Percentiles rank a stretch among this genome's conserved stretches.
These are phyloP conservation scores for Malassezia japonica DNA, from an alignment of 1,284 basidiomycete species.

Conservation along the genomic window DNA sequence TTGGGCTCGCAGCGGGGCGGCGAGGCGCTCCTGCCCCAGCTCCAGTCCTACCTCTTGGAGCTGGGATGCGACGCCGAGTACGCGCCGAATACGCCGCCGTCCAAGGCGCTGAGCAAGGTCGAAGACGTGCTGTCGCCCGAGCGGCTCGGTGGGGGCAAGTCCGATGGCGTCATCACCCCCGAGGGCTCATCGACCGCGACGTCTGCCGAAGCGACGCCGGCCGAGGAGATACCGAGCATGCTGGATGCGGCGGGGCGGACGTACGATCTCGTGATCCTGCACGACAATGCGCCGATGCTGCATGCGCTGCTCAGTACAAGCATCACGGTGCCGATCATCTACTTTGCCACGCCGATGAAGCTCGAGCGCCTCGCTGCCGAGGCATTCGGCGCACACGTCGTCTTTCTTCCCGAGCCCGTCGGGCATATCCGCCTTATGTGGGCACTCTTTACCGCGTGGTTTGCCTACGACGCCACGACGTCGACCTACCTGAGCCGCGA, in stretches of 20 bases:
- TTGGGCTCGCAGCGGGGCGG: background rate
- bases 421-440: background rate
- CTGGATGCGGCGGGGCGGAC: background rate
- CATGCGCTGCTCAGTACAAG: background rate
- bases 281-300: background rate
- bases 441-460: background rate
- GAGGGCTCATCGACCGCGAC: no score
- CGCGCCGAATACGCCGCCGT: no score
- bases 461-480: background rate
- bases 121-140: no score
- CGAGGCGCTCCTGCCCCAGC: background rate
- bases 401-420: conserved; percentile 2
- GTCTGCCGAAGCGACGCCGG: no score
- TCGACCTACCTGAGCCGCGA: background rate
- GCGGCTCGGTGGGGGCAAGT: no score
- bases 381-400: background rate
- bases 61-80: conserved; percentile 4
- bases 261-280: conserved; percentile 10
- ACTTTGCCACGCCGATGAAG: background rate
- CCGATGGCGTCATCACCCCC: no score
- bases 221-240: no score
- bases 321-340: background rate
- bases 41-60: background rate
- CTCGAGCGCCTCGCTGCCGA: background rate
- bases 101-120: no score